Evolutionary conservation across 1,284 basidiomycete species (phyloP).

Genomic region (Xerocomus amazonicus): DNA sequence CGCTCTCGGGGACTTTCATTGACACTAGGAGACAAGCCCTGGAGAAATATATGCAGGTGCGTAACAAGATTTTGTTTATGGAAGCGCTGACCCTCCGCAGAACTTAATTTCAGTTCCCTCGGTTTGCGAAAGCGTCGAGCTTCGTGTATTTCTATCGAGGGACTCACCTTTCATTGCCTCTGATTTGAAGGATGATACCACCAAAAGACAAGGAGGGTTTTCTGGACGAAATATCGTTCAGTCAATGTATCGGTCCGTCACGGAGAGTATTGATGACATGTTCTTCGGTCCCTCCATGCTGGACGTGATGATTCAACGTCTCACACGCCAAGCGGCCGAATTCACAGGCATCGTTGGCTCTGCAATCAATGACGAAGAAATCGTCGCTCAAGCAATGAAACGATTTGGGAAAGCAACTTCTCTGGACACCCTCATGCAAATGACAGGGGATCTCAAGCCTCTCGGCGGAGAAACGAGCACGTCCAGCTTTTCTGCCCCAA

Average conservation of each 20-base stretch:
- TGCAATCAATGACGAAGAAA: constrained; percentile 77
- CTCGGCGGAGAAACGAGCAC: constrained; percentile 81
- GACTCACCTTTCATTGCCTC: constrained; percentile 74
- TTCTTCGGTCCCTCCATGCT: constrained; percentile 92
- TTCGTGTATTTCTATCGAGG: constrained; percentile 85
- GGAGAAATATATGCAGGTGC: constrained; percentile 87
- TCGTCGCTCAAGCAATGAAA: constrained; percentile 74
- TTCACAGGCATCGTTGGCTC: constrained; percentile 79
- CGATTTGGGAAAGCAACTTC: constrained; percentile 61
- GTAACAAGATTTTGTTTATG: constrained; percentile 20
- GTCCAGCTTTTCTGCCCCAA: constrained; percentile 88
- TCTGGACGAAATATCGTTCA: constrained; percentile 76
- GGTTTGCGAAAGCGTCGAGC: constrained; percentile 80
- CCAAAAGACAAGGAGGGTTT: constrained; percentile 45
- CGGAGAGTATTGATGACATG: constrained; percentile 91
- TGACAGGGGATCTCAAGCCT: constrained; percentile 72
- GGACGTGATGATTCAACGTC: constrained; percentile 86
- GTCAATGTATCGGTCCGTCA: constrained; percentile 82
- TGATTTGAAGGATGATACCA: constrained; percentile 37
- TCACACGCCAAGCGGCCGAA: constrained; percentile 85
- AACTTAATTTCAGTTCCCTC: constrained; percentile 67
- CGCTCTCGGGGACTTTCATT: constrained; percentile 78
- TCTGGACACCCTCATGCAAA: constrained; percentile 63
- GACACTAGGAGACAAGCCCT: constrained; percentile 76
- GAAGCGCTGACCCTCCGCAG: constrained; percentile 39